Conservation (phyloP, 108 stramenopile species). For the Craspedostauros australis region DNA sequence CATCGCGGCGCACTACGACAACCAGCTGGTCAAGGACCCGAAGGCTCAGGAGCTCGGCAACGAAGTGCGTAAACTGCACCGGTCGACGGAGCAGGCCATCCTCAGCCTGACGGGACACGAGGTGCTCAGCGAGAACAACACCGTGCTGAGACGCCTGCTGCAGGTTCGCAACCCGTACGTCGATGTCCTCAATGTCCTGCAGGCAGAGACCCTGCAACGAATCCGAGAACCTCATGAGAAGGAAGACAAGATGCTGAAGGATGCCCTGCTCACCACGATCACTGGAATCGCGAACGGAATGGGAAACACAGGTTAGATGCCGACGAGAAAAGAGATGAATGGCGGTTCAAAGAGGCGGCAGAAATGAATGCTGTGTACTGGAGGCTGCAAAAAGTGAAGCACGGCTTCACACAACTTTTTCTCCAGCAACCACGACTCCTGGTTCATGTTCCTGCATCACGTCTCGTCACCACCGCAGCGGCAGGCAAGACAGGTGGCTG, state of each 20-base stretch:
- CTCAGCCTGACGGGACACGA: constrained; percentile 72
- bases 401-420: neutral
- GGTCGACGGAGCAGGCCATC: constrained; percentile 65
- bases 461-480: neutral
- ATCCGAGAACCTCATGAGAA: constrained; percentile 59
- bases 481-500: neutral
- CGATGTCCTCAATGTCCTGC: constrained; percentile 91
- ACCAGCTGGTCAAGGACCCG: constrained; percentile 65
- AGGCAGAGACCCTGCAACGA: constrained; percentile 89
- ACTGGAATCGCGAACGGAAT: constrained; percentile 96
- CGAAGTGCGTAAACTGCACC: constrained; percentile 68
- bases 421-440: neutral
- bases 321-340: neutral
- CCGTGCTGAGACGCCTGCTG: constrained; percentile 67
- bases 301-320: constrained; percentile 89
- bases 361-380: neutral
- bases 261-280: constrained; percentile 90
- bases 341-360: neutral
- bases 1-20: constrained; percentile 90
- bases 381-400: neutral
- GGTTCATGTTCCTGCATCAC: neutral
- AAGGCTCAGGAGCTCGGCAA: constrained; percentile 67
- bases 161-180: constrained; percentile 91
- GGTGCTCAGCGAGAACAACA: constrained; percentile 65
- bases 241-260: constrained; percentile 80